phyloP scores from a whole-genome alignment of 352 stramenopile genomes.

The Plasmopara muralis region DNA sequence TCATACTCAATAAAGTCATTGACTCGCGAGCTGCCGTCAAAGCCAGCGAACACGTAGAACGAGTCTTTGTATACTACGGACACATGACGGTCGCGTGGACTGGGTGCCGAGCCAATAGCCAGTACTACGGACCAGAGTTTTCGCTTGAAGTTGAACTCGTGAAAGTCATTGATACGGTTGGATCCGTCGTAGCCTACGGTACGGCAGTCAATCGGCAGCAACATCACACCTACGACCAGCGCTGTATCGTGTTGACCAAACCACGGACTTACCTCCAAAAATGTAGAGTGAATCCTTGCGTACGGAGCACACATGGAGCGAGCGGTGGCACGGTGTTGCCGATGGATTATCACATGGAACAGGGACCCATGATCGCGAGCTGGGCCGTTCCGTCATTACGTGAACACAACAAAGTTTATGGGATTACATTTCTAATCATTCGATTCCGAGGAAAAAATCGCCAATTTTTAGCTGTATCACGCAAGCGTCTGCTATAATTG shows the following conservation, averaged over 20 bases:
- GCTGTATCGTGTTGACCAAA: neutral
- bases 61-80: slow-evolving; percentile 89
- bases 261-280: slow-evolving; percentile 62
- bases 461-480: too few relatives aligned
- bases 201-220: neutral
- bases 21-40: slow-evolving; percentile 88
- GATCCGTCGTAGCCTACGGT: slow-evolving; percentile 88
- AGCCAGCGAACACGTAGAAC: slow-evolving; percentile 94
- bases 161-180: slow-evolving; percentile 92
- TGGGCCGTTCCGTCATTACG: slow-evolving; percentile 29
- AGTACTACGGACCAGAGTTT: slow-evolving; percentile 71
- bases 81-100: slow-evolving; percentile 91
- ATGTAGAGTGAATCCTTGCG: slow-evolving; percentile 91
- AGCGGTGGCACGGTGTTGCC: slow-evolving; percentile 85
- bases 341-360: slow-evolving; percentile 79
- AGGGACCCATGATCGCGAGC: slow-evolving; percentile 57
- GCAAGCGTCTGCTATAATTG: too few relatives aligned
- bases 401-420: too few relatives aligned
- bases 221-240: neutral
- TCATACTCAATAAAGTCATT: slow-evolving; percentile 96
- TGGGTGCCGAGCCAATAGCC: slow-evolving; percentile 63
- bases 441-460: too few relatives aligned
- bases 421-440: too few relatives aligned
- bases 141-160: slow-evolving; percentile 87
- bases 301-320: slow-evolving; percentile 89